Evolutionary conservation across 1,284 basidiomycete species (phyloP), one percentile per base, ranked within the genome.

Genomic region (Blastosporella zonata): DNA sequence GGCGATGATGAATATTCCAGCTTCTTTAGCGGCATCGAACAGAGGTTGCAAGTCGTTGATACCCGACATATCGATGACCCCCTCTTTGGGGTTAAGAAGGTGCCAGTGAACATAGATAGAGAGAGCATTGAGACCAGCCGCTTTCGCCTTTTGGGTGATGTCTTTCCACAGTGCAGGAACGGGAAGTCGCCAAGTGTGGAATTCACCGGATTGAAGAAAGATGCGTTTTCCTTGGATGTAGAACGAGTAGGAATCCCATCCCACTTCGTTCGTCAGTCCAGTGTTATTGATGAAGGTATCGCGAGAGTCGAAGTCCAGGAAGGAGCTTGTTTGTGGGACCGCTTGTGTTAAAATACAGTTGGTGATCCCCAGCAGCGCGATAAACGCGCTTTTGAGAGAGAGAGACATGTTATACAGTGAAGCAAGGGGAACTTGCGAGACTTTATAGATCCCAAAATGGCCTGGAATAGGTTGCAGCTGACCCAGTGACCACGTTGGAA

Each of bases 191-290:
- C 66, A 70, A 21, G 70, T 63, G 52, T 71, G 69, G 12, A 72
- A 64, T 50, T 71, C 70, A 31, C 70, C 70, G 18, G 67, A 63
- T 53, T 66, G 70, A n/a, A 71, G 49, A 47, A 65, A 63, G n/a
- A 66, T 40, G n/a, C 69, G 64, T 27, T 58, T 59, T 15, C 67
- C 68, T 2, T 71, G 65, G 47, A 71, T 64, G 51, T 64, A 59
- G 21, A 71, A 60, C 1, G 69, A 72, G 31, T 71, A 68, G 46
- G 67, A 56, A 46, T 71, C 70, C 70, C 69, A 71, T 39, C 50
- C 53, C 6, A 56, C 47, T 10, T 31, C 23, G 15, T 52, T 29
- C 9, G 55, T 55, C 37, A 56, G 36, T 15, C 53, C 55, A 15
- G 55, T 56, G 12, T 40, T 47, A 20, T 54, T 52, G 23, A 46